Evolutionary conservation across 805 yeast genomes (phyloP).

Genomic region (Torulaspora microellipsoides): DNA sequence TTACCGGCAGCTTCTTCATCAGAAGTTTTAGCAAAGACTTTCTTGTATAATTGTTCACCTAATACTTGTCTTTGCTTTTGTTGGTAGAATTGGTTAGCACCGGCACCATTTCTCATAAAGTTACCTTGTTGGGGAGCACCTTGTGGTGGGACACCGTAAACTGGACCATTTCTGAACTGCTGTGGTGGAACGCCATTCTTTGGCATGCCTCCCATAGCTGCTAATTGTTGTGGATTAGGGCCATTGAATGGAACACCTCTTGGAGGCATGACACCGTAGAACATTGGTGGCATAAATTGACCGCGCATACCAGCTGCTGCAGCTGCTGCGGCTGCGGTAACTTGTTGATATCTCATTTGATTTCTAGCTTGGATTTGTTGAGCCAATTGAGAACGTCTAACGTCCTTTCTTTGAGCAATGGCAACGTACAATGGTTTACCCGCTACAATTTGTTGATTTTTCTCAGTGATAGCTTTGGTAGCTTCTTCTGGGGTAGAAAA

Average conservation of each 20-base stretch:
- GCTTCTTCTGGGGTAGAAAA: conserved; percentile 98
- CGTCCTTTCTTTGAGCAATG: conserved; percentile 97
- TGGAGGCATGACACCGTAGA: conserved; percentile 59
- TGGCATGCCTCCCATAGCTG: conserved; percentile 58
- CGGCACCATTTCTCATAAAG: conserved; percentile 37
- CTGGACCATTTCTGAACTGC: conserved; percentile 69
- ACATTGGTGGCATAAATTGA: conserved; percentile 40
- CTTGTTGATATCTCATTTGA: conserved; percentile 97
- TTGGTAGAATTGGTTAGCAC: conserved; percentile 50
- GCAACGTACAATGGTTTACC: conserved; percentile 98
- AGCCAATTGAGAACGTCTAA: conserved; percentile 92
- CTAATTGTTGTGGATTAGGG: conserved; percentile 77
- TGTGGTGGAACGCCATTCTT: conserved; percentile 55
- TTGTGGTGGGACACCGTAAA: conserved; percentile 84
- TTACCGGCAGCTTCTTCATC: conserved; percentile 96
- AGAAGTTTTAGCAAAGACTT: conserved; percentile 79
- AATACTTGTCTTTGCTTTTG: conserved; percentile 95
- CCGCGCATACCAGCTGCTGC: conserved; percentile 39
- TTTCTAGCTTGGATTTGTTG: conserved; percentile 98
- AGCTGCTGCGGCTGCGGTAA: conserved; percentile 55
- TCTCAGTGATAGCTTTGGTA: conserved; percentile 94
- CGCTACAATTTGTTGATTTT: conserved; percentile 93
- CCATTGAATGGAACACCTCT: conserved; percentile 78
- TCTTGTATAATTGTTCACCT: conserved; percentile 96
- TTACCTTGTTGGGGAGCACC: conserved; percentile 57